phyloP scores from a whole-genome alignment of 495 filamentous ascomycete species.

The Astrothelium subdiscretum region DNA sequence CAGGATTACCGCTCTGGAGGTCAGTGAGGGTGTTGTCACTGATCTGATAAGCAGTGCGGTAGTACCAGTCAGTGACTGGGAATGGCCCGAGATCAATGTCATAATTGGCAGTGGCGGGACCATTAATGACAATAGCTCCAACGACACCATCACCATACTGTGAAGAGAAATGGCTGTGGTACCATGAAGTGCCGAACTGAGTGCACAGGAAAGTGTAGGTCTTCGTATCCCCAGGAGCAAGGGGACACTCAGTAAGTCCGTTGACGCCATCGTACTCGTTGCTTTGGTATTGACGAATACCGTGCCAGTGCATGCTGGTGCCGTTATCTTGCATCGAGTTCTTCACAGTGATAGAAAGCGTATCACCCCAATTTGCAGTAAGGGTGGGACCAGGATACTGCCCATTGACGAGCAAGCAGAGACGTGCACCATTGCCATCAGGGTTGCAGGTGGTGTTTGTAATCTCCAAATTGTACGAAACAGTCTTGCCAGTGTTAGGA shows the following conservation, averaged over 20 bases:
- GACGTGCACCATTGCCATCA: slow-evolving; percentile 10
- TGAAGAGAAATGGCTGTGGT: slow-evolving; percentile 24
- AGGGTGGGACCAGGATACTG: slow-evolving; percentile 20
- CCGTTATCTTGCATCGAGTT: slow-evolving; percentile 27
- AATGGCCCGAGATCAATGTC: slow-evolving; percentile 29
- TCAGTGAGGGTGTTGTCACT: slow-evolving; percentile 2
- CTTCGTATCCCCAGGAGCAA: slow-evolving; percentile 25
- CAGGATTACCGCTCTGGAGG: slow-evolving; percentile 11
- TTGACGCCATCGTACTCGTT: slow-evolving; percentile 24
- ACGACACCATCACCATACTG: slow-evolving; percentile 31
- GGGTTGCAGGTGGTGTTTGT: slow-evolving; percentile 21
- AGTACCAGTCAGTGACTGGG: slow-evolving; percentile 29
- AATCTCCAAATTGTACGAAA: slow-evolving; percentile 15
- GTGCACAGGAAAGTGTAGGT: slow-evolving; percentile 28
- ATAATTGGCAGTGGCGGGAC: slow-evolving; percentile 28
- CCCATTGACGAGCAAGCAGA: slow-evolving; percentile 19
- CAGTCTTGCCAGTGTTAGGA: slow-evolving; percentile 15
- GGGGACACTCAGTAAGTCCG: slow-evolving; percentile 30
- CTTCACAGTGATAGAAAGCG: slow-evolving; percentile 21
- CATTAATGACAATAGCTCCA: slow-evolving; percentile 26
- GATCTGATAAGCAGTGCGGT: slow-evolving; percentile 18
- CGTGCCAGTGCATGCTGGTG: slow-evolving; percentile 32
- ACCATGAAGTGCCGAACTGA: slow-evolving; percentile 32
- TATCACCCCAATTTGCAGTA: slow-evolving; percentile 27
- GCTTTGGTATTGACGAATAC: slow-evolving; percentile 24